These are phyloP conservation scores for Prunus fruticosa DNA, from an alignment of 306 rosid species.

Conservation along the genomic window DNA sequence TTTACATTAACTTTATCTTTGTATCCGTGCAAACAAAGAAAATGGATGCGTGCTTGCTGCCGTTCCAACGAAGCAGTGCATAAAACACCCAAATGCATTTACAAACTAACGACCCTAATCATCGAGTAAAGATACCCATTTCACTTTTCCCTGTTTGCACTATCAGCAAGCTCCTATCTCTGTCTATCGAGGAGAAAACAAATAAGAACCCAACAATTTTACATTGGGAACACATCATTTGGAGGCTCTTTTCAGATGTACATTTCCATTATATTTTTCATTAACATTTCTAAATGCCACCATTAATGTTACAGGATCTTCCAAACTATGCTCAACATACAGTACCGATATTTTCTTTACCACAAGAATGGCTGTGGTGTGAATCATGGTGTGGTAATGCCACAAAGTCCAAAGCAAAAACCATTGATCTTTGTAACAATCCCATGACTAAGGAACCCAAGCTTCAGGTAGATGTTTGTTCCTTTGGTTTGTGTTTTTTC, in stretches of 20 bases:
- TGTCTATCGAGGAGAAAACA: neutral
- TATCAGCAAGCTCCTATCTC: neutral
- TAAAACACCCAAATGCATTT: neutral
- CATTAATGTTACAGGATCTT: conserved; percentile 69
- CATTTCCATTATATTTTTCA: neutral
- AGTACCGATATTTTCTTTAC: conserved; percentile 90
- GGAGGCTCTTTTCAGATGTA: neutral
- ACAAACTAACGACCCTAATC: neutral
- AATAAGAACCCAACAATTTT: neutral
- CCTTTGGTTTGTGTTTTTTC: neutral
- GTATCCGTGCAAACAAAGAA: neutral
- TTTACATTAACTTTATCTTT: neutral
- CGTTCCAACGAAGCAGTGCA: neutral
- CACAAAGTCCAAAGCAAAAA: conserved; percentile 90
- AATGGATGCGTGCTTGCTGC: neutral
- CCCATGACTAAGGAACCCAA: conserved; percentile 99
- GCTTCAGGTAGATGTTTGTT: conserved; percentile 61
- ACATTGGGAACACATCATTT: neutral
- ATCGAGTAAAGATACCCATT: neutral
- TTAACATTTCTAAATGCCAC: neutral
- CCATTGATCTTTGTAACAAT: conserved; percentile 97
- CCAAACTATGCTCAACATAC: conserved; percentile 99
- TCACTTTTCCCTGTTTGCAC: neutral
- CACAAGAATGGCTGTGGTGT: conserved; percentile 99
- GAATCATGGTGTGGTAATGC: conserved; percentile 99